These are phyloP conservation scores for Xanthoconium purpureum DNA, from an alignment of 768 basidiomycete genomes.

Conservation along the genomic window DNA sequence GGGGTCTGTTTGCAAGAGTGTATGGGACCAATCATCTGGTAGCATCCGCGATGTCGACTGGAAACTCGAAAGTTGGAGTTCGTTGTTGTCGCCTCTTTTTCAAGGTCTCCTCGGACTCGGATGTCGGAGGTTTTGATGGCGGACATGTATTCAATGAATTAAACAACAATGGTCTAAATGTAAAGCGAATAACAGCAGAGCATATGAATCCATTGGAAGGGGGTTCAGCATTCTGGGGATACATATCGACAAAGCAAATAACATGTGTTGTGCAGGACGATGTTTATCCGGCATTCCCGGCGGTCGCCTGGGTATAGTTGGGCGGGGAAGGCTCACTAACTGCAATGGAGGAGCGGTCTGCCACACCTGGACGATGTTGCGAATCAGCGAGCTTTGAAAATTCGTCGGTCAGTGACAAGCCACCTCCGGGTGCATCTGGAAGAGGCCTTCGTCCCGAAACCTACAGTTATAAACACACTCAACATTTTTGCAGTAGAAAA, in stretches of 20 bases:
- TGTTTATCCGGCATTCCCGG: not conserved
- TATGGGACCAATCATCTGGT: constrained; percentile 38
- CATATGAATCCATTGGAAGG: too few relatives aligned
- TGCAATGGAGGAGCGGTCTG: constrained; percentile 12
- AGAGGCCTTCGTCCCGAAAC: constrained; percentile 16
- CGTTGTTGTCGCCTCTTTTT: too few relatives aligned
- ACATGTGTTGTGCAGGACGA: too few relatives aligned
- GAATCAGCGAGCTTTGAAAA: constrained; percentile 8
- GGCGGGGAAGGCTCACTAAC: constrained; percentile 23
- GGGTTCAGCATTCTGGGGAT: too few relatives aligned
- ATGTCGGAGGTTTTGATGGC: too few relatives aligned
- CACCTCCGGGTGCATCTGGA: constrained; percentile 22
- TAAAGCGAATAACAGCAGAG: too few relatives aligned
- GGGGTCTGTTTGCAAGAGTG: constrained; percentile 52
- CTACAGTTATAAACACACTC: constrained; percentile 3
- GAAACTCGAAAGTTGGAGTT: too few relatives aligned
- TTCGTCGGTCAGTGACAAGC: constrained; percentile 13
- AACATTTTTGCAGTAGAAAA: not conserved
- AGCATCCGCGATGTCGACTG: not conserved
- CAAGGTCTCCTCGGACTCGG: too few relatives aligned
- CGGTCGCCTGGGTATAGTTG: constrained; percentile 21
- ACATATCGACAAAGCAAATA: not conserved
- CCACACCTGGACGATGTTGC: constrained; percentile 2
- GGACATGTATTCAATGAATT: too few relatives aligned
- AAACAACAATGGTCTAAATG: too few relatives aligned